A percentile compares a stretch with the other conserved stretches of the same genome.
Conservation (phyloP, 2,329 filamentous ascomycete species). For the Venturia effusa region DNA sequence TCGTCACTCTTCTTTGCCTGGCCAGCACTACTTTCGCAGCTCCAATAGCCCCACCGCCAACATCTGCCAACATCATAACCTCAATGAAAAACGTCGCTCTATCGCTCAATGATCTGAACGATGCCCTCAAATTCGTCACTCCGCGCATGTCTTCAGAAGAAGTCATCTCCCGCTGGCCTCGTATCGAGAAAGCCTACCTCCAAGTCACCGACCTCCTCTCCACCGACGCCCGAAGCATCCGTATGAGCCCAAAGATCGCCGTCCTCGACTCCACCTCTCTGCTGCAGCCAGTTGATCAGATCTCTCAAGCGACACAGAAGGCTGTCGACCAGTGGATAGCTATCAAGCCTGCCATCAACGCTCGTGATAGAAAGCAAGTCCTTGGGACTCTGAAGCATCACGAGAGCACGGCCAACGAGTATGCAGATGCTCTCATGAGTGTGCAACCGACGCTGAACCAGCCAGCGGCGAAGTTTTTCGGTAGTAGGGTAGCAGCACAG, state of each 20-base stretch:
- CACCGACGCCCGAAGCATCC: background rate
- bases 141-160: background rate
- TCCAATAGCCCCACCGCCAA: background rate
- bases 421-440: conserved; percentile 1
- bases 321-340: background rate
- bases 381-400: background rate
- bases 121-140: background rate
- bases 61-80: background rate
- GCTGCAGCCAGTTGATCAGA: background rate
- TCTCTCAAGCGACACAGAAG: background rate
- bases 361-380: background rate
- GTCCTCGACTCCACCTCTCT: background rate
- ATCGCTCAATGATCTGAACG: background rate
- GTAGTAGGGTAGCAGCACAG: background rate
- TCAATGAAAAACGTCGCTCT: background rate
- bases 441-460: background rate
- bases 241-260: background rate
- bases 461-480: background rate
- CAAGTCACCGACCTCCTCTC: background rate
- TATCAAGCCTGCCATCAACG: conserved; percentile 1
- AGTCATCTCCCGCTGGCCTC: background rate
- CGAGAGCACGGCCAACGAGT: background rate
- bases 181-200: background rate
- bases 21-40: background rate
- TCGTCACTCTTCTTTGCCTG: background rate